Evolutionary conservation across 352 stramenopile genomes (phyloP), one percentile per base, ranked within the genome.

Genomic region (Phytophthora pinifolia): DNA sequence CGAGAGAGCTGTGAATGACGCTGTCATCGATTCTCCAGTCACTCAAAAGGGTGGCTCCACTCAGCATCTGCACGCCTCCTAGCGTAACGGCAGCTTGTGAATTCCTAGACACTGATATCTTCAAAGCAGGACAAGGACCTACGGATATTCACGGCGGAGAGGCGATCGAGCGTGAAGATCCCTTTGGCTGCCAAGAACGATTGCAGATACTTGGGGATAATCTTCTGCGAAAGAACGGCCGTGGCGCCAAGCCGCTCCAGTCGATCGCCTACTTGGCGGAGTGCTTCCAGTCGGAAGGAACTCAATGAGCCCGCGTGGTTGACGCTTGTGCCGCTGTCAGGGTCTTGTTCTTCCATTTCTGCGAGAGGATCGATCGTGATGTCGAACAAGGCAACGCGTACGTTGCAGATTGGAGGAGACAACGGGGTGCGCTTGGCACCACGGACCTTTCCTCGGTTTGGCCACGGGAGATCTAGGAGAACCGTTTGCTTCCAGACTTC

Each of bases 161-260:
- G 50, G 27, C 74, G 65, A 22, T 85, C 70, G 37, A 88, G 67
- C 9, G 65, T 58, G 27, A 85, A 68, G 29, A 88, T 70, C 9
- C 60, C 62, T 30, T 76, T 74, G 18, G 46, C 22, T 12, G 43
- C 27, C 29, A 86, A 41, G 39, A 70, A 76, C 10, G 50, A 45
- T 59, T 85, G 68, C 36, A 88, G 38, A 27, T 75, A 79, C 22
- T 39, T 58, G 0, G 78, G 73, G 10, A 88, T 74, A 20, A 79
- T 66, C 50, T 85, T 84, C 44, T 88, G 78, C 5, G 71, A 85
- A 12, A 82, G 46, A 17, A 88, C 73, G 4, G 75, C 60, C 2
- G 54, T 59, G 9, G 72, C 75, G 4, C 66, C 66, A 5, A 75
- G 57, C 2, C n/a, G 20, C 2, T 56, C 44, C 15, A 88, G 45